A percentile compares a stretch with the other conserved stretches of the same genome.
Evolutionary conservation across 208 protist species (phyloP).

Genomic region (Trypanosoma cruzi): DNA sequence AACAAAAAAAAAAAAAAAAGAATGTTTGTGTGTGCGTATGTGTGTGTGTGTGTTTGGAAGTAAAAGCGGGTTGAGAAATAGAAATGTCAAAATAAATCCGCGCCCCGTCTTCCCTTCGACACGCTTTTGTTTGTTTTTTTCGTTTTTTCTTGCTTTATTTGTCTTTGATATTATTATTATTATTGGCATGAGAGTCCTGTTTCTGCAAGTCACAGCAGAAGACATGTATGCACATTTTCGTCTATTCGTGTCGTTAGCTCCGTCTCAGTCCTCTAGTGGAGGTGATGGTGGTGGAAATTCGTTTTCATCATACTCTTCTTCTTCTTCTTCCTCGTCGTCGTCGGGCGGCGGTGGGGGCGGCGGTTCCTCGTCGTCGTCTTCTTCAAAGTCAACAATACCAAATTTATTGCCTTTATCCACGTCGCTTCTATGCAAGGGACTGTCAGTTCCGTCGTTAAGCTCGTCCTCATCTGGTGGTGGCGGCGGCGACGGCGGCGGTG

Average conservation of each 20-base stretch:
- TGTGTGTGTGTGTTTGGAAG: no score
- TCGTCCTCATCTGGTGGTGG: not conserved
- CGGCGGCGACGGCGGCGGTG: conserved; percentile 7
- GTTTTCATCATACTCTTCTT: not conserved
- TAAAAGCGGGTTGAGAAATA: not conserved
- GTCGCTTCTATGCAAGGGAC: not conserved
- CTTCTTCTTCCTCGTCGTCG: not conserved
- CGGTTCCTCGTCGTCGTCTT: not conserved
- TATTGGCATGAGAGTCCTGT: not conserved
- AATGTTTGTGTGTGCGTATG: no score
- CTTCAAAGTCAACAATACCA: not conserved
- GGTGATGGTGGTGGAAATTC: conserved; percentile 12
- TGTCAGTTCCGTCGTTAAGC: not conserved
- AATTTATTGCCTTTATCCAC: not conserved
- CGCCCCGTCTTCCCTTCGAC: no score
- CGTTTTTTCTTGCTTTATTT: not conserved
- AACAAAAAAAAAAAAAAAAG: no score
- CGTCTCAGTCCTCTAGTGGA: conserved; percentile 18
- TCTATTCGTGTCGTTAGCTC: not conserved
- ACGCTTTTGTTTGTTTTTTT: no score
- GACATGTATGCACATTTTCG: not conserved
- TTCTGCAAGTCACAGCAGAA: not conserved
- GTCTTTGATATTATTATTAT: not conserved
- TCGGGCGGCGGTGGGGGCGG: conserved; percentile 1
- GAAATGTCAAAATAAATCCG: not conserved